Evolutionary conservation across 179 eudicot genomes (phyloP).

Genomic region (Camellia oleifera): DNA sequence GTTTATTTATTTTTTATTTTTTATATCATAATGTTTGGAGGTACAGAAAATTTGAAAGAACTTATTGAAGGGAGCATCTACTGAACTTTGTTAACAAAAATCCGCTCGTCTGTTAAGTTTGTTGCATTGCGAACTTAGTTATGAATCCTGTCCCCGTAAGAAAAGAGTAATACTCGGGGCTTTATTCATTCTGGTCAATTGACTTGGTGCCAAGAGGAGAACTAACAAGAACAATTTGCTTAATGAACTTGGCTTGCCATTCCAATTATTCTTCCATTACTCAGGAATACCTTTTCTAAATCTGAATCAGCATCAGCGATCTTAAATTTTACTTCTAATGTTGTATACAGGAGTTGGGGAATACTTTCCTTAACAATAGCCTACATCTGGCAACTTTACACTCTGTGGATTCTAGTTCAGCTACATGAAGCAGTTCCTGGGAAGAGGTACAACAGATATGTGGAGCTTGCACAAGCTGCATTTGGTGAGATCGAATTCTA

Average conservation of each 20-base stretch:
- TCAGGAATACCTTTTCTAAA: not conserved
- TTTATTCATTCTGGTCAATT: too few relatives aligned
- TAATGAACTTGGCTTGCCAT: not conserved
- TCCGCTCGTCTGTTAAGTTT: too few relatives aligned
- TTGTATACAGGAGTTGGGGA: conserved; percentile 87
- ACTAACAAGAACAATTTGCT: not conserved
- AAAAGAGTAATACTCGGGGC: too few relatives aligned
- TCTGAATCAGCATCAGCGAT: not conserved
- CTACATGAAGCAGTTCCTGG: conserved; percentile 99
- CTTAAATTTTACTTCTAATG: not conserved
- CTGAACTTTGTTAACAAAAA: too few relatives aligned
- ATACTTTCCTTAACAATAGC: conserved; percentile 83
- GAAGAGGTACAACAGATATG: conserved; percentile 91
- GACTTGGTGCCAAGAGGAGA: not conserved
- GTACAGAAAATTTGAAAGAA: too few relatives aligned
- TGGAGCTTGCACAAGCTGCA: conserved; percentile 96
- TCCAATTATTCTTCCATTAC: not conserved
- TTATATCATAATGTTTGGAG: too few relatives aligned
- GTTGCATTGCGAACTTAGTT: too few relatives aligned
- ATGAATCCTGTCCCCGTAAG: too few relatives aligned
- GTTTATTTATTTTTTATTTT: too few relatives aligned
- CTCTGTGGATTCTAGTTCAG: conserved; percentile 92
- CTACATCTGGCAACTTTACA: conserved; percentile 91
- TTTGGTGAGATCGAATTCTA: conserved; percentile 53
- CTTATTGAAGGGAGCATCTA: too few relatives aligned